Conservation (phyloP, 2,329 filamentous ascomycete species). For the Bipolaris oryzae region DNA sequence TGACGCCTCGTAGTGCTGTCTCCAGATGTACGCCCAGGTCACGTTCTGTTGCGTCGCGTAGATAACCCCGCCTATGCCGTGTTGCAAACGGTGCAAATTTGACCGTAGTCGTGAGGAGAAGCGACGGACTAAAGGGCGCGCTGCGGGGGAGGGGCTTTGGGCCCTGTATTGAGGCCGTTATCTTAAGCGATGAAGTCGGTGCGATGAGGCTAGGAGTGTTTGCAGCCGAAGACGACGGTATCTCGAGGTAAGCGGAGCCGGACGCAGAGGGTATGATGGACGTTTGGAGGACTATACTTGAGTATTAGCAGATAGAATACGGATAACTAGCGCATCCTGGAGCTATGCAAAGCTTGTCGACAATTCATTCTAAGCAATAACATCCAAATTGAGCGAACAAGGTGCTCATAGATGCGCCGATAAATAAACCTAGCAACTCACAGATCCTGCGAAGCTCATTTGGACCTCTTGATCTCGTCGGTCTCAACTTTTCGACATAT, state of each 20-base stretch:
- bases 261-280: constrained; percentile 91
- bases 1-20: constrained; percentile 83
- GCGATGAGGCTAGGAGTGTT: constrained; percentile 56
- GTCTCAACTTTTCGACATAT: constrained; percentile 53
- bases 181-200: constrained; percentile 75
- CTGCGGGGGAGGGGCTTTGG: constrained; percentile 88
- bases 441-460: constrained; percentile 85
- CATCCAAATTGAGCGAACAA: background rate
- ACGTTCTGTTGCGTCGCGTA: constrained; percentile 83
- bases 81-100: constrained; percentile 97
- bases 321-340: background rate
- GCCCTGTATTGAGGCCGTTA: constrained; percentile 91
- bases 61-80: constrained; percentile 78
- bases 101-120: constrained; percentile 89
- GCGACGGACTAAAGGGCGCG: constrained; percentile 88
- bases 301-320: constrained; percentile 19
- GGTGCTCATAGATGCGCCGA: background rate
- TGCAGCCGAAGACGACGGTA: constrained; percentile 54
- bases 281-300: constrained; percentile 77
- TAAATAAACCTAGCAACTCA: constrained; percentile 55
- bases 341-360: background rate
- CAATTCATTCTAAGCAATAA: background rate
- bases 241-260: constrained; percentile 84
- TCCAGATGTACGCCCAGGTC: constrained; percentile 92
- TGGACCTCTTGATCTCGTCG: constrained; percentile 65